phyloP scores from a whole-genome alignment of 805 yeast genomes.

The Wickerhamomyces chaumierensis region DNA sequence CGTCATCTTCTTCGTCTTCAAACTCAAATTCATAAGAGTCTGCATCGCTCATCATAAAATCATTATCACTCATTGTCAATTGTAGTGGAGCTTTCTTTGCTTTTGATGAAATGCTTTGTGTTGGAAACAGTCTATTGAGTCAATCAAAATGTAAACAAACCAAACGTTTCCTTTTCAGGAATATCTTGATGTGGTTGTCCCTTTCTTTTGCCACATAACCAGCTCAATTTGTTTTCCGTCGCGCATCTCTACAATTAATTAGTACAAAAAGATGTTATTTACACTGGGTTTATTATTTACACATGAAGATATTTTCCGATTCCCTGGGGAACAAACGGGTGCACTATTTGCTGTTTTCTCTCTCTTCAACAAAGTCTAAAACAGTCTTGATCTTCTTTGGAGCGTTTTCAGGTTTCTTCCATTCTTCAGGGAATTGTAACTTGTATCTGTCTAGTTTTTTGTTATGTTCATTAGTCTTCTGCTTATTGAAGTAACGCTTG shows the following conservation, averaged over 20 bases:
- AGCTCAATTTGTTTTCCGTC: no score
- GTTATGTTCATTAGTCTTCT: conserved; percentile 24
- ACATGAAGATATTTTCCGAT: no score
- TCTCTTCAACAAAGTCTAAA: conserved; percentile 8
- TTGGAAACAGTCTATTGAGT: no score
- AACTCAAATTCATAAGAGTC: conserved; percentile 20
- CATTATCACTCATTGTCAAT: conserved; percentile 8
- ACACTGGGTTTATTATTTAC: conserved; percentile 1
- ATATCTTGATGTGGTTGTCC: no score
- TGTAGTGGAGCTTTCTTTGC: background rate
- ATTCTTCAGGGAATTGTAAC: conserved; percentile 59
- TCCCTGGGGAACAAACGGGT: no score
- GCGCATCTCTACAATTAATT: no score
- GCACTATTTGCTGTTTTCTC: background rate
- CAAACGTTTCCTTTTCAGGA: no score
- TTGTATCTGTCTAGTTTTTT: conserved; percentile 27
- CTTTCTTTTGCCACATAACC: no score
- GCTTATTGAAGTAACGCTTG: conserved; percentile 50
- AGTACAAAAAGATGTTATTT: no score
- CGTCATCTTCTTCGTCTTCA: conserved; percentile 14
- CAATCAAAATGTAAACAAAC: no score
- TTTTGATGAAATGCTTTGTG: no score
- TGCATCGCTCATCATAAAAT: conserved; percentile 20
- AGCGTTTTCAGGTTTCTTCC: conserved; percentile 71
- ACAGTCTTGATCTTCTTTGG: conserved; percentile 30